Conservation (phyloP, 139 green algal species). For the Chlorella sp. region DNA sequence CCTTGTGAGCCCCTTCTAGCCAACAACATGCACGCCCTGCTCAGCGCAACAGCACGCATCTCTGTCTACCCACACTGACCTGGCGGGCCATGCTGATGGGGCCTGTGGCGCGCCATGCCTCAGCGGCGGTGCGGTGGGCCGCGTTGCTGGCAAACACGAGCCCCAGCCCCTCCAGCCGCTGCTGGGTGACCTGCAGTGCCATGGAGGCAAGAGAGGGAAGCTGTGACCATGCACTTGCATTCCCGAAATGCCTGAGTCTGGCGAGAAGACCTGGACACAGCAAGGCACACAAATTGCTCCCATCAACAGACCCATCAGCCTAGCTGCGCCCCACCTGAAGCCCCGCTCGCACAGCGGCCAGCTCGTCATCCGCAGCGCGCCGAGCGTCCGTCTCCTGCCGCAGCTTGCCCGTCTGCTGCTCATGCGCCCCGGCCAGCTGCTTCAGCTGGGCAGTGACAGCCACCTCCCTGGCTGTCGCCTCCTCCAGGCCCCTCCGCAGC, state of each 20-base stretch:
- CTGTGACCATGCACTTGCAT: too few relatives aligned
- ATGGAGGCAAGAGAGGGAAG: too few relatives aligned
- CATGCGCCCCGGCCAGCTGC: constrained; percentile 13
- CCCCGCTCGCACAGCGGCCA: constrained; percentile 42
- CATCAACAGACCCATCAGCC: neutral
- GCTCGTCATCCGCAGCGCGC: constrained; percentile 36
- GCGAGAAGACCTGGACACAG: too few relatives aligned
- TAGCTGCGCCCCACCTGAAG: constrained; percentile 3
- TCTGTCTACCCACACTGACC: neutral
- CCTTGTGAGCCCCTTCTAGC: neutral
- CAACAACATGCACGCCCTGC: too few relatives aligned
- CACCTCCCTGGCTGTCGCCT: neutral
- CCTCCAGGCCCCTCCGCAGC: neutral
- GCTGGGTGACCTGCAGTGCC: constrained; percentile 21
- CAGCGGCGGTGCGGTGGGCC: neutral
- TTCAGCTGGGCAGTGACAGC: neutral
- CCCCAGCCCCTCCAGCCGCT: constrained; percentile 28
- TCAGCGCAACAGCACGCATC: neutral
- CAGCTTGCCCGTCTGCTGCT: constrained; percentile 33
- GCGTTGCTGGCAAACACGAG: constrained; percentile 24
- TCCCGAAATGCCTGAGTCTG: too few relatives aligned
- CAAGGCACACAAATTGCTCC: neutral
- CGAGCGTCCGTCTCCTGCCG: constrained; percentile 31
- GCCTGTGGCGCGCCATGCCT: constrained; percentile 7
- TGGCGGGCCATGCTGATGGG: constrained; percentile 28